Base-by-base conservation (phyloP, 1,139 yeast species). In the Pichia sp. region DNA sequence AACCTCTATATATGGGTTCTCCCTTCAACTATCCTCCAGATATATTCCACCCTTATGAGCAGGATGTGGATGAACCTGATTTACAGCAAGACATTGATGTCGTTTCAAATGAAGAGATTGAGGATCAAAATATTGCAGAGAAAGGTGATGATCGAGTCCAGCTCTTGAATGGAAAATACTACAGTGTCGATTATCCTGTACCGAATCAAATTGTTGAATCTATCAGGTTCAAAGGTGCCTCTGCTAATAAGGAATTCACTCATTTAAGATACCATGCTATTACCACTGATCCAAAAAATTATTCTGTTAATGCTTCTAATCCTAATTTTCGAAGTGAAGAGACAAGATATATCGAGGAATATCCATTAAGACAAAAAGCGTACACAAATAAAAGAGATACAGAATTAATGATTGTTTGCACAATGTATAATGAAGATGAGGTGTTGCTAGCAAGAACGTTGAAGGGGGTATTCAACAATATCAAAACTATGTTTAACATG, bases 391-490 rank as follows among this genome's bases (percentile, higher is more conserved):
- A 81, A 5, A 68, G 95, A 47, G 72, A 73, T 49, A 85, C 94
- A 8, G 94, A 85, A 62, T 68, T 85, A 43, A 72, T 83, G 73
- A 75, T 85, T 44, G 85, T 84, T 52, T 72, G 85, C 51, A 85
- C 95, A 39, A 81, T 85, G 79, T 85, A 83, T 67, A 85, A 85
- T 58, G 95, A 85, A 65, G 85, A 82, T 60, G 95, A 85, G 51
- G 67, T 82, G 16, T 65, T 83, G 41, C 66, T 85, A 46, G 90
- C 81, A 2, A 68, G 86, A 47, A 84, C 95, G 2, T 69, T 85
- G 52, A 81, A 81, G 57, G 95, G 94, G 49, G 80, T 85, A 8
- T 83, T 85, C 63, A 78, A 82, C 47, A 85, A 85, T 63, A 79
- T 92, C 52, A 86, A 95, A 7, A 87, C 87, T 59, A 81, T 85